Base-by-base conservation (phyloP, 257 asterid species). In the Nemophila menziesii region DNA sequence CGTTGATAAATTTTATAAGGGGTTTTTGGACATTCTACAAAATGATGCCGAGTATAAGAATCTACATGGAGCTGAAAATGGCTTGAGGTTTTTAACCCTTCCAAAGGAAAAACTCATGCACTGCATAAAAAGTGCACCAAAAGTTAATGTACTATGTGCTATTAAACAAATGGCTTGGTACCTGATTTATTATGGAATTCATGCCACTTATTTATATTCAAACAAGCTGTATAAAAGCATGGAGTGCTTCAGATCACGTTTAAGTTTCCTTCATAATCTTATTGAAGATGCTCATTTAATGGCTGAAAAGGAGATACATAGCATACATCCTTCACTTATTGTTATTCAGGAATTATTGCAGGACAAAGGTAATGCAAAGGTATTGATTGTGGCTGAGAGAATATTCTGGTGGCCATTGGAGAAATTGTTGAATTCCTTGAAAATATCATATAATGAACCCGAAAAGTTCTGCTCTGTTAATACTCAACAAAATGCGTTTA, bases 91-190 rank as follows among this genome's bases (percentile, higher is more conserved):
- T 24, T 71, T 71, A 40, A 59, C 53, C 27, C 52, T 70, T 52
- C 48, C 72, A 19, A 69, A 65, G 51, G 72, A 68, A 54, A 63
- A 52, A 58, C 67, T 78, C 47, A 48, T 62, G 53, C 22, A 38
- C 27, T 60, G 40, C 49, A 64, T 78, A 43, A 69, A 34, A 52
- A 51, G 39, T 48, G 40, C 39, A n/a, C 44, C 61, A 53, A 57
- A 50, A 46, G 46, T 49, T 48, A 33, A 40, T 58, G 22, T 27
- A 55, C 63, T 78, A 39, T 55, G 55, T 54, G 76, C 83, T 29
- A 68, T 78, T 49, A 78, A 78, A 45, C 80, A 74, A 67, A 74
- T 74, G 77, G 73, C 77, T 58, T 74, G 71, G 75, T 78, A 71
- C 67, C 71, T 74, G 26, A 73, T 79, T 60, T 68, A 65, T 70